Conservation (phyloP, 257 asterid genomes). For the Verbascum thapsus region DNA sequence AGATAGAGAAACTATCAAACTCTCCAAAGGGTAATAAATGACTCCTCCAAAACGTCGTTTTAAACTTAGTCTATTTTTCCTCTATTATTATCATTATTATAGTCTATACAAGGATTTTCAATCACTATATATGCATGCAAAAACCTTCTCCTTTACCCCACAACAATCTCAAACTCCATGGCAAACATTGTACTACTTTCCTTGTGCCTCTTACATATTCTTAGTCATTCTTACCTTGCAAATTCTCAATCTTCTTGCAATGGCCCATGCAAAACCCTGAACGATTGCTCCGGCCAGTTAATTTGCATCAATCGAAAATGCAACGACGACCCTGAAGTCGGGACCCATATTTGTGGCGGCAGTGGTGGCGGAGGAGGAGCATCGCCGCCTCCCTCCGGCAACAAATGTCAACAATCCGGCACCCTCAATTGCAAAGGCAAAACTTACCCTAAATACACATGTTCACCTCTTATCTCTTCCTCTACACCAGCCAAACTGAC, state of each 20-base stretch:
- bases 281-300: conserved; percentile 38
- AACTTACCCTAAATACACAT: conserved; percentile 29
- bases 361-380: conserved; percentile 21
- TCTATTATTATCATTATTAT: too few relatives aligned
- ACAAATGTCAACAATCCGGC: conserved; percentile 32
- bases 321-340: conserved; percentile 38
- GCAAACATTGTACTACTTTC: neutral
- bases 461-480: conserved; percentile 45
- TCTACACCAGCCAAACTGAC: conserved; percentile 47
- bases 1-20: too few relatives aligned
- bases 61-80: too few relatives aligned
- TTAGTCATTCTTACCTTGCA: conserved; percentile 2
- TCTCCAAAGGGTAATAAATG: too few relatives aligned
- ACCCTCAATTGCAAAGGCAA: conserved; percentile 32
- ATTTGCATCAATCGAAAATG: conserved; percentile 40
- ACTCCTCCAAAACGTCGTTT: too few relatives aligned
- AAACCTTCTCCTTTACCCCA: neutral
- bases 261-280: conserved; percentile 33
- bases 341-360: conserved; percentile 26
- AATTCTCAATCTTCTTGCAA: conserved; percentile 35
- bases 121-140: conserved; percentile 19
- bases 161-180: conserved; percentile 7
- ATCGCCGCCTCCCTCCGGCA: conserved; percentile 5
- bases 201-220: neutral
- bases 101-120: neutral